These are phyloP conservation scores for Rhizopogon vinicolor DNA, from an alignment of 768 basidiomycete species.

Conservation along the genomic window DNA sequence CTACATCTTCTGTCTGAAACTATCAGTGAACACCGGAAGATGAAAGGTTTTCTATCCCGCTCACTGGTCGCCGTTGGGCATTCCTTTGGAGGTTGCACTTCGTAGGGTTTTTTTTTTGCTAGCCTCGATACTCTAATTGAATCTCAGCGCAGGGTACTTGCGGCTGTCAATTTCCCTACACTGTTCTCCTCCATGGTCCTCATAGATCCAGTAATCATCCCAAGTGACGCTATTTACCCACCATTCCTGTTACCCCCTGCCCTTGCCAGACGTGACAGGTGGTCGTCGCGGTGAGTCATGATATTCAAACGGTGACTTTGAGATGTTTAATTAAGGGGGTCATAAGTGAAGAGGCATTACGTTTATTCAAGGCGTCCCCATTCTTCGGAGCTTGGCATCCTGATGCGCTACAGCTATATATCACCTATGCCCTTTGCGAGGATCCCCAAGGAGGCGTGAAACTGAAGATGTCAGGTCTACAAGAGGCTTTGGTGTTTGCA, in stretches of 20 bases:
- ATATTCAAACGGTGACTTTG: neutral
- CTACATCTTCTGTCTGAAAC: slow-evolving; percentile 42
- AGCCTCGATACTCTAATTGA: neutral
- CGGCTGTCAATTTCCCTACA: slow-evolving; percentile 55
- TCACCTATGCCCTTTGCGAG: slow-evolving; percentile 49
- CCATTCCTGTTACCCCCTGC: slow-evolving; percentile 34
- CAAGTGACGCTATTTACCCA: slow-evolving; percentile 9
- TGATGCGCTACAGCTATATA: slow-evolving; percentile 53
- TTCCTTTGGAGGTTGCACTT: slow-evolving; percentile 77
- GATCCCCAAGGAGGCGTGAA: slow-evolving; percentile 33
- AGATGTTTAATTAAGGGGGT: neutral
- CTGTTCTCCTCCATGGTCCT: slow-evolving; percentile 71
- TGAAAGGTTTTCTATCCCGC: slow-evolving; percentile 45
- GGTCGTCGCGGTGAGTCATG: slow-evolving; percentile 51
- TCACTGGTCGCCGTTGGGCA: slow-evolving; percentile 74
- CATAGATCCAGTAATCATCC: slow-evolving; percentile 70
- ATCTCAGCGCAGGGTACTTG: slow-evolving; percentile 45
- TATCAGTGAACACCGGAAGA: slow-evolving; percentile 37
- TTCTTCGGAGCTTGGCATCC: slow-evolving; percentile 77
- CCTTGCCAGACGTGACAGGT: slow-evolving; percentile 52
- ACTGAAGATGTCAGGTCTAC: slow-evolving; percentile 63
- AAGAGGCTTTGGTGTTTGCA: slow-evolving; percentile 62
- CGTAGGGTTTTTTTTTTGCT: slow-evolving; percentile 39
- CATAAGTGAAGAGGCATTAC: slow-evolving; percentile 55
- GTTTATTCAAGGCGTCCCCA: slow-evolving; percentile 41